phyloP scores from a whole-genome alignment of 208 protist species.

The Angomonas deanei region DNA sequence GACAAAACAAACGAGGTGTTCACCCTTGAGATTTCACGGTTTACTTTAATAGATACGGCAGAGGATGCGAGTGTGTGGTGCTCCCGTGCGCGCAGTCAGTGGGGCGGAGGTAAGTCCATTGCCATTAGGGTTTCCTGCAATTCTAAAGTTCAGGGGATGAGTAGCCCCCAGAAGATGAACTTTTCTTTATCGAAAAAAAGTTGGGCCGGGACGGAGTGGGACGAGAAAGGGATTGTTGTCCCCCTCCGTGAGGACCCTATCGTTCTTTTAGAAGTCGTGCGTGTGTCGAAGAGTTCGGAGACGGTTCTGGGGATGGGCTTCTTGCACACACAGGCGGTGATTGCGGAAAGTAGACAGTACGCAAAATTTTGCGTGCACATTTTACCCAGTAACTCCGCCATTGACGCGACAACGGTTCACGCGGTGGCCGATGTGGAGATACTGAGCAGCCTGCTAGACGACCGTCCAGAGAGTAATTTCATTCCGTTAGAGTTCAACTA shows the following conservation, averaged over 20 bases:
- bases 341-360: slow-evolving; percentile 61
- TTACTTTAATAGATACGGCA: slow-evolving; percentile 79
- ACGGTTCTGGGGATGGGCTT: slow-evolving; percentile 57
- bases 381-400: slow-evolving; percentile 52
- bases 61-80: slow-evolving; percentile 69
- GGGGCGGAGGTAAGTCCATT: slow-evolving; percentile 60
- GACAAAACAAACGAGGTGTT: slow-evolving; percentile 12
- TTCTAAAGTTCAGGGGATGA: slow-evolving; percentile 36
- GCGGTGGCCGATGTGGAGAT: slow-evolving; percentile 69
- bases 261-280: slow-evolving; percentile 69
- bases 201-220: slow-evolving; percentile 46
- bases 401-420: slow-evolving; percentile 72
- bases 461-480: slow-evolving; percentile 48
- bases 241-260: slow-evolving; percentile 55
- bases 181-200: slow-evolving; percentile 31
- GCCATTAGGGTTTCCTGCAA: slow-evolving; percentile 54
- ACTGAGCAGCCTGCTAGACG: slow-evolving; percentile 55
- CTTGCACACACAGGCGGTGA: slow-evolving; percentile 62
- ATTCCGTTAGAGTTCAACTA: slow-evolving; percentile 83
- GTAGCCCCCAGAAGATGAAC: slow-evolving; percentile 36
- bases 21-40: slow-evolving; percentile 44
- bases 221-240: slow-evolving; percentile 32
- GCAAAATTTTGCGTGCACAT: slow-evolving; percentile 75
- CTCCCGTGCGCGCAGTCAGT: slow-evolving; percentile 53
- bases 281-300: slow-evolving; percentile 23